A percentile compares a stretch with the other conserved stretches of the same genome.
Conservation (phyloP, 305 asterid species). For the Petunia hybrid region DNA sequence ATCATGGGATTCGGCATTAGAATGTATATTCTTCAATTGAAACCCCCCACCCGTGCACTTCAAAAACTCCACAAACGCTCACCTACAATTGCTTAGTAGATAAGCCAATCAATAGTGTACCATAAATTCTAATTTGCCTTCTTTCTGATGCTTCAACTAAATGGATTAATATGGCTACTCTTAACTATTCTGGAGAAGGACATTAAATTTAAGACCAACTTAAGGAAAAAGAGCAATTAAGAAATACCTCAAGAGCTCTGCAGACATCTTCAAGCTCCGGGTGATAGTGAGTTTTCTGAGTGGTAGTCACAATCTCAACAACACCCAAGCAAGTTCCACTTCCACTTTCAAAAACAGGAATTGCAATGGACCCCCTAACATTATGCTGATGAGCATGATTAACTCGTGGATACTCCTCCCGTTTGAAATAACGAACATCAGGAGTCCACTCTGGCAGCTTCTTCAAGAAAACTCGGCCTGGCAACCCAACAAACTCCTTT, state of each 20-base stretch:
- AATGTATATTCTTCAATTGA: background rate
- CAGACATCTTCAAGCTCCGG: conserved; percentile 73
- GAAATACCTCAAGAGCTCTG: conserved; percentile 80
- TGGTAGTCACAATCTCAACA: conserved; percentile 77
- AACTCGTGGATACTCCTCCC: conserved; percentile 78
- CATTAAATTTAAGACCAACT: background rate
- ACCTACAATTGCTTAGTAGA: no score
- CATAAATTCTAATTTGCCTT: no score
- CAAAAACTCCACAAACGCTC: background rate
- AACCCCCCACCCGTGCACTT: background rate
- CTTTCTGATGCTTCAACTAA: background rate
- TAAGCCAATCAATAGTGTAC: no score
- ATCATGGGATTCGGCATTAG: background rate
- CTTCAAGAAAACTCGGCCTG: conserved; percentile 85
- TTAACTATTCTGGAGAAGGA: background rate
- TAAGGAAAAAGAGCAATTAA: conserved; percentile 15
- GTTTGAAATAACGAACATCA: conserved; percentile 74
- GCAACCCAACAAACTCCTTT: conserved; percentile 66
- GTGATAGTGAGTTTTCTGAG: conserved; percentile 56
- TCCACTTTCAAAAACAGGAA: conserved; percentile 77
- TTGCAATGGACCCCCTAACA: conserved; percentile 82
- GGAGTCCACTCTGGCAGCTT: conserved; percentile 92
- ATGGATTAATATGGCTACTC: background rate
- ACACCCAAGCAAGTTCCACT: conserved; percentile 88
- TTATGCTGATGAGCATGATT: conserved; percentile 60